These are phyloP conservation scores for Corylus heterophylla DNA, from an alignment of 306 rosid genomes.

Conservation along the genomic window DNA sequence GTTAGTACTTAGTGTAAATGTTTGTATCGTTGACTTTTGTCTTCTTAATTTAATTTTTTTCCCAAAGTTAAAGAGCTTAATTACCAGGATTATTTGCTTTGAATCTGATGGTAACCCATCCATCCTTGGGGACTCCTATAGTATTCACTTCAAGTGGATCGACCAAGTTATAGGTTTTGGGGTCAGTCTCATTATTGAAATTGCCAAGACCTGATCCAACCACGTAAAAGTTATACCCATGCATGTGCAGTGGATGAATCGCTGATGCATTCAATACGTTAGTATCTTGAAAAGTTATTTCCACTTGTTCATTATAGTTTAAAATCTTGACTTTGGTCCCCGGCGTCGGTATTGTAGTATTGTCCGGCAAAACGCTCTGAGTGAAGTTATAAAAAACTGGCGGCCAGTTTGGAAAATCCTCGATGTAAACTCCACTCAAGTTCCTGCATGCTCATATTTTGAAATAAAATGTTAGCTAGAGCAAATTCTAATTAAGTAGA, in stretches of 20 bases:
- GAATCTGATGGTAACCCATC: constrained; percentile 42
- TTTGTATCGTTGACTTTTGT: too few relatives aligned
- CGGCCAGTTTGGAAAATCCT: constrained; percentile 16
- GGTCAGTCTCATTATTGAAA: constrained; percentile 26
- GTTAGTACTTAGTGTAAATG: not conserved
- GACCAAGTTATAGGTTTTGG: constrained; percentile 32
- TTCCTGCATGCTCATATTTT: constrained; percentile 10
- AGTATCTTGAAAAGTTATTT: constrained; percentile 35
- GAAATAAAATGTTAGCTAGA: not conserved
- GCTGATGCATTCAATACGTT: constrained; percentile 32
- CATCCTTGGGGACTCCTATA: constrained; percentile 44
- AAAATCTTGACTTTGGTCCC: constrained; percentile 26
- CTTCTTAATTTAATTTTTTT: too few relatives aligned
- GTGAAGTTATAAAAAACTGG: constrained; percentile 16
- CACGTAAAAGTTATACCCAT: constrained; percentile 41
- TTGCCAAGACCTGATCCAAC: constrained; percentile 38
- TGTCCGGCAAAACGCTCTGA: constrained; percentile 7
- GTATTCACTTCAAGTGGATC: constrained; percentile 49
- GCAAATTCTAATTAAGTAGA: not conserved
- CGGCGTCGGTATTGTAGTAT: not conserved
- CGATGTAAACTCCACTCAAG: constrained; percentile 13
- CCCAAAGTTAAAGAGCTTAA: not conserved
- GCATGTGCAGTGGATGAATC: constrained; percentile 44
- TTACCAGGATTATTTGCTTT: constrained; percentile 41
- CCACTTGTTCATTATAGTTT: constrained; percentile 22